Percentiles rank a stretch among this genome's conserved stretches.
Evolutionary conservation across 2,329 filamentous ascomycete species (phyloP).

Genomic region (Colletotrichum aenigma): DNA sequence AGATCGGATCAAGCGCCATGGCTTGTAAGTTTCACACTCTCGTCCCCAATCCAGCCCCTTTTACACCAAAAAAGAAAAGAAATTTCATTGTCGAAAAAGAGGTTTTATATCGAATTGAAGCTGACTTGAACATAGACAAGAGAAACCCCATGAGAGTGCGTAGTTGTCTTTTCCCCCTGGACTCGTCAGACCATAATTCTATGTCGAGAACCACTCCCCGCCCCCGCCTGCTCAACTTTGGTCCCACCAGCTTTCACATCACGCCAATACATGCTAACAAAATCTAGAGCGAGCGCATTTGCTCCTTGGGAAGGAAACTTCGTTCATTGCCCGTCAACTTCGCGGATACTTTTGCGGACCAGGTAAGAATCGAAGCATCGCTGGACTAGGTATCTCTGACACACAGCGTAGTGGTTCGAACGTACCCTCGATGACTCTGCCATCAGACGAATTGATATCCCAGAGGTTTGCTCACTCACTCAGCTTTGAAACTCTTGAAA

Average conservation of each 20-base stretch:
- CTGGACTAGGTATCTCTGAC: background rate
- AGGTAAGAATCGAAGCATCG: background rate
- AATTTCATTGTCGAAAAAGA: background rate
- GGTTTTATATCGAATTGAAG: fast-evolving
- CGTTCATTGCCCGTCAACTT: background rate
- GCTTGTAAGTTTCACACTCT: slow-evolving; percentile 22
- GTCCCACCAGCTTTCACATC: background rate
- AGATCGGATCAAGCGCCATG: slow-evolving; percentile 58
- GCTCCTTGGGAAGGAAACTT: background rate
- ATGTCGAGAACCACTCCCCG: no score
- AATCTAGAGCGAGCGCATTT: background rate
- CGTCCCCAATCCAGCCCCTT: background rate
- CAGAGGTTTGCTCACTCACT: background rate
- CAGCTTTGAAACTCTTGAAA: fast-evolving
- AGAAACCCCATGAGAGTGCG: slow-evolving; percentile 42
- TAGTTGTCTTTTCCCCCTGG: background rate
- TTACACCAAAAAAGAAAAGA: background rate
- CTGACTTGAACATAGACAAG: slow-evolving; percentile 41
- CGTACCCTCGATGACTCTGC: slow-evolving; percentile 72
- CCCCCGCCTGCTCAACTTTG: no score
- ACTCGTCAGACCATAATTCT: no score
- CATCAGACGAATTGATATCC: slow-evolving; percentile 48
- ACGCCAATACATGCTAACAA: background rate
- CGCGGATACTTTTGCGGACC: background rate
- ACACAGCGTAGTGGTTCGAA: background rate